A percentile compares a stretch with the other conserved stretches of the same genome.
phyloP scores from a whole-genome alignment of 2,329 filamentous ascomycete species.

The Pseudohalonectria lignicola region DNA sequence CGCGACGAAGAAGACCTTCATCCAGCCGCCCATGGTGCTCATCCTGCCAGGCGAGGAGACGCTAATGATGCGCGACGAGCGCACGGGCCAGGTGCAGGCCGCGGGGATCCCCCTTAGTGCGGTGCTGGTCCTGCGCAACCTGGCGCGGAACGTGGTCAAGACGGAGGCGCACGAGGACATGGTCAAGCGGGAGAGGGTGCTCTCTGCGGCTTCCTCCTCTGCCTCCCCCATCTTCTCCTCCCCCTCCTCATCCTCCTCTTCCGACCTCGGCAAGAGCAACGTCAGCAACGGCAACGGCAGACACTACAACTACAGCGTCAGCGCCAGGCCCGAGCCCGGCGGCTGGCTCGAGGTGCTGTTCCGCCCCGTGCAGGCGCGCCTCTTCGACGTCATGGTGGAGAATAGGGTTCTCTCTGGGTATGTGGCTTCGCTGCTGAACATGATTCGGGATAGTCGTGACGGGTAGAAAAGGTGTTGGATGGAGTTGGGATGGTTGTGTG shows the following conservation, averaged over 20 bases:
- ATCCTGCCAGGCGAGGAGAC: conserved; percentile 45
- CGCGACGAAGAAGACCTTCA: conserved; percentile 30
- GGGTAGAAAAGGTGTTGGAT: too few relatives aligned
- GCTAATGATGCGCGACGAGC: conserved; percentile 41
- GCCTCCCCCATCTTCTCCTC: too few relatives aligned
- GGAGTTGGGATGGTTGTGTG: too few relatives aligned
- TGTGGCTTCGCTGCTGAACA: conserved; percentile 66
- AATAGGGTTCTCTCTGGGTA: conserved; percentile 45
- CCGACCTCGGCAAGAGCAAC: background rate
- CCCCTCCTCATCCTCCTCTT: too few relatives aligned
- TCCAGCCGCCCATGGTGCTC: conserved; percentile 45
- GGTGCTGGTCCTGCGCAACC: conserved; percentile 66
- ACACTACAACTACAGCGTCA: background rate
- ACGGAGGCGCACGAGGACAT: conserved; percentile 29
- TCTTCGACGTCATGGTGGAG: conserved; percentile 61
- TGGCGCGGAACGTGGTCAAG: conserved; percentile 57
- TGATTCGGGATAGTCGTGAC: too few relatives aligned
- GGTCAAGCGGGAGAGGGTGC: conserved; percentile 11
- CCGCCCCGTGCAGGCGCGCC: conserved; percentile 49
- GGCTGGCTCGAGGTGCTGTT: conserved; percentile 61
- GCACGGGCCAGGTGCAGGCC: conserved; percentile 51
- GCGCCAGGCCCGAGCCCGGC: conserved; percentile 29
- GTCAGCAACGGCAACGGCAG: conserved; percentile 1
- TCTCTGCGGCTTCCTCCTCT: too few relatives aligned
- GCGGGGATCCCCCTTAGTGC: conserved; percentile 71